Evolutionary conservation across 2,329 filamentous ascomycete species (phyloP).

Genomic region (Hypoxylon rubiginosum): DNA sequence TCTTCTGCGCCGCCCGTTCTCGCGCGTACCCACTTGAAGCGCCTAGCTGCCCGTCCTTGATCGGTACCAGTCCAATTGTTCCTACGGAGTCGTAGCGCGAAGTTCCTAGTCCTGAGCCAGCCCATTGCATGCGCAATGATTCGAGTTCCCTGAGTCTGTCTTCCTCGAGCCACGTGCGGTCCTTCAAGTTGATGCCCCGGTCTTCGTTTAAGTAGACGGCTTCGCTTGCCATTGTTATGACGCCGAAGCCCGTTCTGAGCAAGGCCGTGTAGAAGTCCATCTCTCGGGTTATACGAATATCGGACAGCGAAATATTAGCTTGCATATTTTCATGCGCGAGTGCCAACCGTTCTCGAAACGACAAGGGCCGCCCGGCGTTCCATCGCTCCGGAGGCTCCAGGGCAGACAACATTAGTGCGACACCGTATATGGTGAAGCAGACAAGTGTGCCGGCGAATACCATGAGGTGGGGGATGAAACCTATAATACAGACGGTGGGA

Average conservation of each 20-base stretch:
- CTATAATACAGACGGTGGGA: constrained; percentile 93
- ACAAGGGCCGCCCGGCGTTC: constrained; percentile 52
- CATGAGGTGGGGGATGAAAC: constrained; percentile 93
- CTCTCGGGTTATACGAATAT: constrained; percentile 82
- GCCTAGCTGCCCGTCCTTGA: constrained; percentile 61
- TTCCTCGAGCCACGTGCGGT: constrained; percentile 92
- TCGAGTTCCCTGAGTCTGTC: constrained; percentile 85
- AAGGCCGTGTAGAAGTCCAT: constrained; percentile 97
- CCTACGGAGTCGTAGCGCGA: constrained; percentile 66
- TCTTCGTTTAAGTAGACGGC: constrained; percentile 97
- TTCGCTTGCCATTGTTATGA: constrained; percentile 93
- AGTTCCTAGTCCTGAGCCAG: constrained; percentile 61
- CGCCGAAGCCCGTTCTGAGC: constrained; percentile 86
- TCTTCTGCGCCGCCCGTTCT: constrained; percentile 75
- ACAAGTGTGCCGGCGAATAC: constrained; percentile 83
- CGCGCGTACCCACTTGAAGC: constrained; percentile 73
- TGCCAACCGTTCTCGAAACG: constrained; percentile 71
- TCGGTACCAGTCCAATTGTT: constrained; percentile 67
- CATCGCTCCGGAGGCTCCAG: constrained; percentile 70
- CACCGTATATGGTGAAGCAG: constrained; percentile 81
- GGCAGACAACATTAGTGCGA: constrained; percentile 83
- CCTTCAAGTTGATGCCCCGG: constrained; percentile 76
- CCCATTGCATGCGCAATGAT: constrained; percentile 65
- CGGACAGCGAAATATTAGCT: constrained; percentile 86
- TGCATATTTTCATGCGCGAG: constrained; percentile 91